Evolutionary conservation across 345 rosid genomes (phyloP), one percentile per base, ranked within the genome.

Genomic region (Populus ilicifolia): DNA sequence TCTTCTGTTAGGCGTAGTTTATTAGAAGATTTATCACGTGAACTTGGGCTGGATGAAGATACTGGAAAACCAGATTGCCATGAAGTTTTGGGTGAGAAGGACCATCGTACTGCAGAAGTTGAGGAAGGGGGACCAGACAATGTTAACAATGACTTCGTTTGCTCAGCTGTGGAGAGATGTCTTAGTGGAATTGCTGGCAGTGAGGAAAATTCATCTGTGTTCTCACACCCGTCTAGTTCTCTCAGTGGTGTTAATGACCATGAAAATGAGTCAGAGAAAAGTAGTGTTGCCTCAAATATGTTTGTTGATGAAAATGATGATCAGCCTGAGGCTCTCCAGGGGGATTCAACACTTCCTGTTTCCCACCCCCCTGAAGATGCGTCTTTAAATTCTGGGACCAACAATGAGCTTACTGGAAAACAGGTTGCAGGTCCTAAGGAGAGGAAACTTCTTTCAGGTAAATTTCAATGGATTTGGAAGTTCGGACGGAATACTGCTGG

Each of bases 381-480:
- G 67, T 72, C 83, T 85, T 62, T 41, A 41, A 81, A 73, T 82
- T 64, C 79, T 80, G 87, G 44, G 77, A 63, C 68, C 59, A 77
- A 78, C 61, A 76, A 76, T 8, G 82, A 85, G 43, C 54, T 78
- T 3, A 13, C 79, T 23, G 93, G 76, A 71, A 87, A 80, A 69
- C 41, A 79, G 12, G 72, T 43, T 76, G 77, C 82, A 65, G 71
- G 29, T 46, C 38, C 23, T 4, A 89, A 87, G 87, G 96, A 90
- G 81, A 86, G 84, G 75, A 89, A 84, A 80, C 84, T 73, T 74
- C 85, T 81, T 78, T 87, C 86, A 0, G 91, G 99, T 72, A 96
- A 90, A 75, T 88, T 96, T 83, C 99, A 88, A 74, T 96, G 99
- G 99, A 73, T 96, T 70, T 92, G 95, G 98, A 96, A 89, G 85